Conservation (phyloP, 768 basidiomycete species). For the Wakefieldia striispora region DNA sequence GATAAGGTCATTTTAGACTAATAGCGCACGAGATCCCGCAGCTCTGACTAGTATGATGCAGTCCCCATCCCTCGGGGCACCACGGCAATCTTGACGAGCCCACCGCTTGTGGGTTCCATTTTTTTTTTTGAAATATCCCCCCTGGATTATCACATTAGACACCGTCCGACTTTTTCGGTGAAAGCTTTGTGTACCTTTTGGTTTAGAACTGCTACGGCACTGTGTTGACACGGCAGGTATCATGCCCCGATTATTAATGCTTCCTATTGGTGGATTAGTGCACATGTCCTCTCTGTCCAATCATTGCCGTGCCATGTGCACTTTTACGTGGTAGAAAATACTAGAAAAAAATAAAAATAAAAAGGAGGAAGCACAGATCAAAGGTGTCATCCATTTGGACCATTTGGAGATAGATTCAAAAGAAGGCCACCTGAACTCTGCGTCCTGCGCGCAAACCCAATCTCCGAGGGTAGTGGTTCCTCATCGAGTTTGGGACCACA, state of each 20-base stretch:
- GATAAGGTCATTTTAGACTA: slow-evolving; percentile 8
- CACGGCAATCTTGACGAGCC: slow-evolving; percentile 15
- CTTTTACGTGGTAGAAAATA: slow-evolving; percentile 24
- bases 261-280: slow-evolving; percentile 4
- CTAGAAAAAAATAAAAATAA: background rate
- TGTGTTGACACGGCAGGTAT: background rate
- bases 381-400: slow-evolving; percentile 12
- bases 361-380: background rate
- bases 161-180: slow-evolving; percentile 8
- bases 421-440: slow-evolving; percentile 12
- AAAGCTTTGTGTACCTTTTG: background rate
- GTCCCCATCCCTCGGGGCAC: background rate
- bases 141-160: background rate
- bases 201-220: too few species aligned
- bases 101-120: slow-evolving; percentile 13
- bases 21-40: background rate
- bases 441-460: slow-evolving; percentile 21
- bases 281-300: slow-evolving; percentile 1
- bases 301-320: background rate
- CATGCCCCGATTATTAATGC: slow-evolving; percentile 2
- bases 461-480: slow-evolving; percentile 22
- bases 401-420: slow-evolving; percentile 21
- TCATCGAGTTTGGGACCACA: slow-evolving; percentile 13
- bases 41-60: too few species aligned
- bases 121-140: slow-evolving; percentile 13